Evolutionary conservation across 139 green algal species (phyloP), one percentile per base, ranked within the genome.

Genomic region (Chlamydomonas schloesseri): DNA sequence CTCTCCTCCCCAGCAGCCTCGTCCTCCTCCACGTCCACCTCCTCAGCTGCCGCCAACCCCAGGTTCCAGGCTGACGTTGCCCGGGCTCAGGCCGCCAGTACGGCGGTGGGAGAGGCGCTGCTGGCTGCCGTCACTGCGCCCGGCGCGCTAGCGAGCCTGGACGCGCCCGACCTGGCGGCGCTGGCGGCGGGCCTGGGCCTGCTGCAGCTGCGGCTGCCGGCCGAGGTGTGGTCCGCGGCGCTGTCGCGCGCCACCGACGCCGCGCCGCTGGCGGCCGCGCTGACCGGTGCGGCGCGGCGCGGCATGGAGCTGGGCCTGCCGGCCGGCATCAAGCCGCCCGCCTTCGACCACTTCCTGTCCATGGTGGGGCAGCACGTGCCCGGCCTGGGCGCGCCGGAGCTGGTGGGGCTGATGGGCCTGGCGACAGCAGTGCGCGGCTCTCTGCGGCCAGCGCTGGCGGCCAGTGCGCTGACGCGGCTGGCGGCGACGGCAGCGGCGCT

Each of bases 241-340:
- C 79, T 85, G 47, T 77, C 67, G 4, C 79, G 79, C 33, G 79
- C 79, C 13, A 85, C 79, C 2, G 79, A 85, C 79, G 64, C 64
- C 24, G 47, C 46, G 24, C n/a, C 47, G 33, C 15, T 53, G 46
- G 64, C 64, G 31, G 79, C 26, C 2, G 50, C 50, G 2, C 23
- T 33, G 9, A 29, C 67, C 13, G 79, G 21, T 21, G 79, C 79
- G 11, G 79, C 79, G 47, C 42, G 79, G 17, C 79, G 65, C n/a
- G 79, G 65, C 23, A 23, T 85, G 29, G 79, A 76, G 46, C 18
- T 14, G 18, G 79, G 79, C 8, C 67, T 85, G 67, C 79, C 79
- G 13, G 10, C n/a, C 23, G 79, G 79, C 79, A 68, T 85, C 68
- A 76, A 76, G 31, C 65, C 31, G 2, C 47, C 47, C 0, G 57